A percentile compares a stretch with the other conserved stretches of the same genome.
Conservation (phyloP, 1,284 basidiomycete species). For the Trametes pubescens region DNA sequence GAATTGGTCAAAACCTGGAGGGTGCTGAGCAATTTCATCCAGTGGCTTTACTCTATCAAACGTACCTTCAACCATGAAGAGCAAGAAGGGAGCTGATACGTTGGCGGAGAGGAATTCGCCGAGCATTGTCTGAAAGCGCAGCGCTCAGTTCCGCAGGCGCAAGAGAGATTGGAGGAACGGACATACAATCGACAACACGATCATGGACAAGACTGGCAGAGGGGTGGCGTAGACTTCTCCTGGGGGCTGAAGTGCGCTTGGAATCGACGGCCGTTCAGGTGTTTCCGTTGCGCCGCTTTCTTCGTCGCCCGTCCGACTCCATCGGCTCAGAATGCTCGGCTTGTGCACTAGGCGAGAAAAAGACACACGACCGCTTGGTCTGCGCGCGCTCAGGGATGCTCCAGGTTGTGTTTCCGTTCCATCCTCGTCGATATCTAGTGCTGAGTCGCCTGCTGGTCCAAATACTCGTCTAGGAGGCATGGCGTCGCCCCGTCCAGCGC, state of each 20-base stretch:
- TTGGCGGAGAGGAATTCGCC: slow-evolving; percentile 94
- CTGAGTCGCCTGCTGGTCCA: slow-evolving; percentile 31
- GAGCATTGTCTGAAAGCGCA: slow-evolving; percentile 76
- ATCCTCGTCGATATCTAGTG: slow-evolving; percentile 23
- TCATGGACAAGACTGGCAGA: slow-evolving; percentile 87
- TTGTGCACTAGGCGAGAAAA: slow-evolving; percentile 36
- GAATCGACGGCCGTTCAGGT: slow-evolving; percentile 70
- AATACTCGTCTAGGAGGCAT: slow-evolving; percentile 36
- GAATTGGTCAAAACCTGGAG: slow-evolving; percentile 68
- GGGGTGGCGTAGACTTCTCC: slow-evolving; percentile 78
- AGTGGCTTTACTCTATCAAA: slow-evolving; percentile 9
- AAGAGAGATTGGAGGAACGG: not conserved
- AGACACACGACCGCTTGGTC: slow-evolving; percentile 37
- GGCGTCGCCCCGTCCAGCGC: not conserved
- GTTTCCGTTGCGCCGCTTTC: slow-evolving; percentile 35
- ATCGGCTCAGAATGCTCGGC: slow-evolving; percentile 39
- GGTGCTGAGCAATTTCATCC: not conserved
- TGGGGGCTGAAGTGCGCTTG: slow-evolving; percentile 72
- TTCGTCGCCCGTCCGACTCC: slow-evolving; percentile 36
- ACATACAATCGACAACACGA: slow-evolving; percentile 89
- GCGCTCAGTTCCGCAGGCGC: slow-evolving; percentile 4
- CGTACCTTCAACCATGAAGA: slow-evolving; percentile 92
- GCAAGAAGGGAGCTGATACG: slow-evolving; percentile 86
- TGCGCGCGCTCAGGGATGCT: not conserved
- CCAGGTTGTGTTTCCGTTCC: slow-evolving; percentile 8